Evolutionary conservation across 2,329 filamentous ascomycete species (phyloP), one percentile per base, ranked within the genome.

Genomic region (Ophiocordyceps camponoti-saundersi): DNA sequence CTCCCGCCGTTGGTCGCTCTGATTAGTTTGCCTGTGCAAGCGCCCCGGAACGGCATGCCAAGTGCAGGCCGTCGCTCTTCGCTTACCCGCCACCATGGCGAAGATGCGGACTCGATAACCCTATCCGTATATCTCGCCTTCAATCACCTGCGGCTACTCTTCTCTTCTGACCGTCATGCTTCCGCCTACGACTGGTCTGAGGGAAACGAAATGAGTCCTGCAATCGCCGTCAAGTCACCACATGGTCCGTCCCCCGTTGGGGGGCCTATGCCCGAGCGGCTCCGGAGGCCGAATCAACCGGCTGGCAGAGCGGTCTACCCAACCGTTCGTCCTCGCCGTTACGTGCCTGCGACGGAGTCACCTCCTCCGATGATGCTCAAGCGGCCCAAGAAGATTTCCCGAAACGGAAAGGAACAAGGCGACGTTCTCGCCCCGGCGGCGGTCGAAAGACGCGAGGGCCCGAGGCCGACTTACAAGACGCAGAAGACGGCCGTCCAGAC

Each of bases 341-440:
- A 32, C 30, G 30, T 32, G 3, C 13, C 30, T 15, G 30, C 30
- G 15, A 12, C 42, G 15, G 59, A 59, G 34, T 55, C 49, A 13
- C 46, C 53, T 32, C 10, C 30, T 12, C 58, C 54, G 2, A 42
- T 47, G 10, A 48, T 53, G 21, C 56, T 65, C 32, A 66, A 65
- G 53, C 56, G 62, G 5, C 64, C 65, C 12, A 57, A 60, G 47
- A 63, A 61, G 49, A 57, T 66, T 3, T 63, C 64, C 2, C 48
- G 51, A n/a, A 42, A 32, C 13, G 12, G 42, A 12, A 44, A 21
- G 3, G 18, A 22, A 18, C 43, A 47, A 26, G 23, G 52, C 34
- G 57, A 61, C 8, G 59, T 50, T 50, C 52, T 51, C 18, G 53
- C 53, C 7, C 54, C 54, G 12, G 52, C 58, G 64, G 3, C 64